Base-by-base conservation (phyloP, 1,284 basidiomycete genomes). In the Leccinum insolens region DNA sequence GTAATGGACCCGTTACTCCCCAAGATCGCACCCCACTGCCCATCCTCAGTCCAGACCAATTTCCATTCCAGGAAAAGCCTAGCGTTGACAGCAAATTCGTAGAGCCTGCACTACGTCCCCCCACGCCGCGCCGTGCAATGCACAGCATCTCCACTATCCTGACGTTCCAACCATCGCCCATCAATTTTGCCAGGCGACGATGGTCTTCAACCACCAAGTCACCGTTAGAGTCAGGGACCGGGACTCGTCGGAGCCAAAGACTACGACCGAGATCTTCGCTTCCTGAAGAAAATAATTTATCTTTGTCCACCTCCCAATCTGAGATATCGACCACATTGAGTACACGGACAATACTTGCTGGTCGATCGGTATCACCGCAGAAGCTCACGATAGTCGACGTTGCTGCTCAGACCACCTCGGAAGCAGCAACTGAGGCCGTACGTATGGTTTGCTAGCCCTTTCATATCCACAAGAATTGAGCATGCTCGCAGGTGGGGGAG, bases 121-220 rank as follows among this genome's bases (percentile, higher is more conserved):
- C 72, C 64, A 70, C 70, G 65, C 71, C 75, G 75, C 69, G 71
- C 71, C 69, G 62, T 68, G 63, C 65, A 61, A 61, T 63, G 52
- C 67, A 71, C 41, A 66, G 62, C 63, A n/a, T 75, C 44, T 71
- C 77, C 64, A 72, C 74, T 59, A 77, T 77, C 68, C 77, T 80
- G 71, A 76, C 82, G 37, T 82, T 82, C 75, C 84, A 83, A 68
- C 86, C 86, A 25, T 83, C 84, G 58, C 86, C 87, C 15, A 80
- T 84, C 78, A 85, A 84, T 73, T 83, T 86, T 70, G 85, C 86
- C 12, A 82, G 80, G 68, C 83, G 84, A 64, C 82, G 86, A 58
- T 87, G 86, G 86, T 83, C 82, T 66, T 80, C 83, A 64, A 68
- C 72, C 37, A 63, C 71, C 68, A 76, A 75, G 67, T 77, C 79